These are phyloP conservation scores for Peribolospora kevripleyi DNA, from an alignment of 768 basidiomycete genomes.

Conservation along the genomic window DNA sequence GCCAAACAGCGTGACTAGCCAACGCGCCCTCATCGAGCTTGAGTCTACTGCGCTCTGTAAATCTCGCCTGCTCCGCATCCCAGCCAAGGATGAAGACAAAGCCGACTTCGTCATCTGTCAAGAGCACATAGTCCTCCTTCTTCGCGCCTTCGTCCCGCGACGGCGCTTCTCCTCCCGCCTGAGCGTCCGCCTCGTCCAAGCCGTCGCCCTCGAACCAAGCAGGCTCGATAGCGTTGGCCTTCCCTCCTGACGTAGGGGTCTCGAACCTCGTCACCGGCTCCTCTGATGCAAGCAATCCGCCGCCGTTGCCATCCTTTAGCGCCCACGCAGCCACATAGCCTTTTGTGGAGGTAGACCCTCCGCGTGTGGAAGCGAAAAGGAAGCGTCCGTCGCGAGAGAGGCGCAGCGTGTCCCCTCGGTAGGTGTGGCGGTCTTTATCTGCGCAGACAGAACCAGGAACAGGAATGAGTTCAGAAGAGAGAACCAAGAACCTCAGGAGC, in stretches of 20 bases:
- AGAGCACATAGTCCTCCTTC: constrained; percentile 11
- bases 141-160: not conserved
- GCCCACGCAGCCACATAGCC: constrained; percentile 13
- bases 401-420: constrained; percentile 16
- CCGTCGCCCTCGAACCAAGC: constrained; percentile 4
- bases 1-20: constrained; percentile 11
- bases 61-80: constrained; percentile 8
- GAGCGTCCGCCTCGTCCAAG: not conserved
- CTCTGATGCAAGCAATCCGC: constrained; percentile 2
- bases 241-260: constrained; percentile 14
- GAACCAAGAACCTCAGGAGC: no score
- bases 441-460: not conserved
- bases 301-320: not conserved
- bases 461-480: no score
- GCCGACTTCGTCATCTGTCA: constrained; percentile 14
- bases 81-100: constrained; percentile 12
- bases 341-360: constrained; percentile 5
- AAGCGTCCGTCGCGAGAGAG: constrained; percentile 7
- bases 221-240: constrained; percentile 16
- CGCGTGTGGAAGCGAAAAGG: constrained; percentile 15
- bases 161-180: not conserved
- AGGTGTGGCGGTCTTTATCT: constrained; percentile 6
- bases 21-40: constrained; percentile 4
- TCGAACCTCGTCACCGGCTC: constrained; percentile 4
- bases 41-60: constrained; percentile 7